Conservation (phyloP, 345 rosid genomes). For the Ailanthus altissimus region DNA sequence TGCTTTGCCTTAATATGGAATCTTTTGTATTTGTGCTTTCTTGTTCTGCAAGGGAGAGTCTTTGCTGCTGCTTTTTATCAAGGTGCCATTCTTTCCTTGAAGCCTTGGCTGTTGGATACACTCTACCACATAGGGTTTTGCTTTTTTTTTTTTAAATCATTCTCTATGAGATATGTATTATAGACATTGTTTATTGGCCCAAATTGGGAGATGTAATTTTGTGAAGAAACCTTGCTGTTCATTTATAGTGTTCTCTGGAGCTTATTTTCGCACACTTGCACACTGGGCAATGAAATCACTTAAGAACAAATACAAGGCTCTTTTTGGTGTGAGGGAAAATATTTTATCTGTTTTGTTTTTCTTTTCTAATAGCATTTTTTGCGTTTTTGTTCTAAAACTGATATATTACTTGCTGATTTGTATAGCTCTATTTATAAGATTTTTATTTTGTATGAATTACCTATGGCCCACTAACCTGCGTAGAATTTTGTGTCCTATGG, state of each 20-base stretch:
- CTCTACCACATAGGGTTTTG: slow-evolving; percentile 5
- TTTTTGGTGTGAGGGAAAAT: slow-evolving; percentile 38
- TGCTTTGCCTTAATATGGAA: slow-evolving; percentile 26
- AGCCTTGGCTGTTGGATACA: slow-evolving; percentile 29
- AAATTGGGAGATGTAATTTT: slow-evolving; percentile 31
- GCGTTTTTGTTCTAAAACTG: slow-evolving; percentile 10
- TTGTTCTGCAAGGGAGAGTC: slow-evolving; percentile 45
- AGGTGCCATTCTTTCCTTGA: slow-evolving; percentile 45
- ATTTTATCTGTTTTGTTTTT: neutral
- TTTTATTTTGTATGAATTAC: neutral
- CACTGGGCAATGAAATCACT: slow-evolving; percentile 31
- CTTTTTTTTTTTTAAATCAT: slow-evolving; percentile 25
- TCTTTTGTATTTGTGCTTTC: slow-evolving; percentile 37
- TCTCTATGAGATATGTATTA: slow-evolving; percentile 30
- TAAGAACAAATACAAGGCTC: slow-evolving; percentile 37
- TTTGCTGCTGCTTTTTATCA: slow-evolving; percentile 18
- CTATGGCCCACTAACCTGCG: neutral
- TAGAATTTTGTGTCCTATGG: neutral
- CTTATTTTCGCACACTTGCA: slow-evolving; percentile 27
- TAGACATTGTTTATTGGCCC: slow-evolving; percentile 31
- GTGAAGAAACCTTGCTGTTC: slow-evolving; percentile 38
- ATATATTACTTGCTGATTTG: neutral
- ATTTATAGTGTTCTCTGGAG: slow-evolving; percentile 36
- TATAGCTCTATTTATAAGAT: neutral
- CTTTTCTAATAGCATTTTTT: neutral